Conservation (phyloP, 1,284 basidiomycete species). For the Earliella scabrosa region DNA sequence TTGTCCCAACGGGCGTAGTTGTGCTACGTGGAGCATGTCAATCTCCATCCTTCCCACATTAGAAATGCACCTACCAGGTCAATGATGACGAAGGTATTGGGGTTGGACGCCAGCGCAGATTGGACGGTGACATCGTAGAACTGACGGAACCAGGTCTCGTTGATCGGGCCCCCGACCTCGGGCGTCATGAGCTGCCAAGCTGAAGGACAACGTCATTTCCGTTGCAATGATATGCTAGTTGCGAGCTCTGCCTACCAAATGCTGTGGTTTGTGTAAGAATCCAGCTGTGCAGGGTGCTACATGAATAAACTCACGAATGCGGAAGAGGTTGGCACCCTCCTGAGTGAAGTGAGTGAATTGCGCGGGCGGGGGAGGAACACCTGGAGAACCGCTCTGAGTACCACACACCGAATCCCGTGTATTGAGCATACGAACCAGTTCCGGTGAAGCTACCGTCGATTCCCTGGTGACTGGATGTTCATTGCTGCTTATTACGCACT, state of each 20-base stretch:
- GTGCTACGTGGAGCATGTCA: conserved; percentile 35
- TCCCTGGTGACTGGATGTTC: conserved; percentile 20
- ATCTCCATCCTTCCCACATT: neutral
- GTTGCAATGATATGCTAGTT: neutral
- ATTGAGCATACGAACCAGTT: conserved; percentile 28
- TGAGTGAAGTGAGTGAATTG: conserved; percentile 50
- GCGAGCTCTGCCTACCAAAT: conserved; percentile 31
- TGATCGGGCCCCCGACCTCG: conserved; percentile 49
- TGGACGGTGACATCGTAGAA: conserved; percentile 54
- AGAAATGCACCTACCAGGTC: conserved; percentile 41
- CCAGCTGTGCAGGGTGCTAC: neutral
- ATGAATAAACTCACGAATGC: conserved; percentile 40
- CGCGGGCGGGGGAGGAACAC: conserved; percentile 38
- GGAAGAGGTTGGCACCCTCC: conserved; percentile 51
- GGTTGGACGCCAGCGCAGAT: conserved; percentile 46
- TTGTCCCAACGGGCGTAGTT: conserved; percentile 59
- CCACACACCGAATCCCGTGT: neutral
- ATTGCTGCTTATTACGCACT: neutral
- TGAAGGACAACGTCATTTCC: neutral
- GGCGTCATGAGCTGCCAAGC: conserved; percentile 60
- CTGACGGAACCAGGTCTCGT: conserved; percentile 45
- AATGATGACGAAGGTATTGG: conserved; percentile 52
- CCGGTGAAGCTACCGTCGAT: conserved; percentile 50
- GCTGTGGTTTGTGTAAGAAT: conserved; percentile 19
- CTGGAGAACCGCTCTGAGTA: neutral